These are phyloP conservation scores for Russula brevipes DNA, from an alignment of 768 basidiomycete genomes.

Conservation along the genomic window DNA sequence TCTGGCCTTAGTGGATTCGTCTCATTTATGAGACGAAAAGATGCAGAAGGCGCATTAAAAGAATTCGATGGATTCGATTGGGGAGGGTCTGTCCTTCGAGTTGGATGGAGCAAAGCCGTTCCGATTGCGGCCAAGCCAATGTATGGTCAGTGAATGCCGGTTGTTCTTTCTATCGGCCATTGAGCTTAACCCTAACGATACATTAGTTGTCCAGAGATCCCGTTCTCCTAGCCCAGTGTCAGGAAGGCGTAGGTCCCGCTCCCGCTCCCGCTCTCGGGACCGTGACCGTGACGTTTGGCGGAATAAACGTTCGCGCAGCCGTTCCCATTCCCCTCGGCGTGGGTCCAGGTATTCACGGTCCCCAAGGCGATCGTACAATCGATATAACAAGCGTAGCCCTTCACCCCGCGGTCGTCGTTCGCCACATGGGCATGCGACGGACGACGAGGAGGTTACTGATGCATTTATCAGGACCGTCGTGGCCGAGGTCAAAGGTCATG, in stretches of 20 bases:
- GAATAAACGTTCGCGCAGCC: conserved; percentile 34
- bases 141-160: conserved; percentile 55
- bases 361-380: conserved; percentile 36
- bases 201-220: conserved; percentile 20
- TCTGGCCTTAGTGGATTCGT: conserved; percentile 92
- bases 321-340: conserved; percentile 39
- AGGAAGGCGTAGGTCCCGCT: conserved; percentile 34
- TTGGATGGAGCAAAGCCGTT: conserved; percentile 97
- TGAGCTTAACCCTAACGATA: not conserved
- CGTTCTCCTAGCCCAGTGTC: conserved; percentile 34
- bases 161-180: not conserved
- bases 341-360: conserved; percentile 36
- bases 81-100: conserved; percentile 82
- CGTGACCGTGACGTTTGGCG: conserved; percentile 33
- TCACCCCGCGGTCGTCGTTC: conserved; percentile 39
- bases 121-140: conserved; percentile 72
- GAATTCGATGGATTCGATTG: conserved; percentile 93
- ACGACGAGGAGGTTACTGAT: conserved; percentile 71
- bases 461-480: conserved; percentile 86
- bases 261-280: conserved; percentile 20
- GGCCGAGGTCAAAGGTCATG: conserved; percentile 77
- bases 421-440: conserved; percentile 35
- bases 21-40: conserved; percentile 89
- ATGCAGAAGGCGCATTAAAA: conserved; percentile 83
- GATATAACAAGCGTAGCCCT: conserved; percentile 41